phyloP scores from a whole-genome alignment of 2,329 filamentous ascomycete species.

The Sclerotinia subarctica region DNA sequence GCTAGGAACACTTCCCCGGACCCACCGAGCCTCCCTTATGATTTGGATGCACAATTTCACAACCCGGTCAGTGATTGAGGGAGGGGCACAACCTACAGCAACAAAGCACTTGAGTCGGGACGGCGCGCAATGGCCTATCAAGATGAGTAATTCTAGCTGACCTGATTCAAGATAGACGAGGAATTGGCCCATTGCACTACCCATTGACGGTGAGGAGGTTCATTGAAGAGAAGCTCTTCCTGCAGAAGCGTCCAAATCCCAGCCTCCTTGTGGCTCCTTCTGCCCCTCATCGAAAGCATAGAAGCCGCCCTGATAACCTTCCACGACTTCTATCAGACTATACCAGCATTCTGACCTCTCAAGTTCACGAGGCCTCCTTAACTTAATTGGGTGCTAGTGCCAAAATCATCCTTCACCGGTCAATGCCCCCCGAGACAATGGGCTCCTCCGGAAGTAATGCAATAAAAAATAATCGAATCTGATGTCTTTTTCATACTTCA shows the following conservation, averaged over 20 bases:
- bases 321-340: constrained; percentile 16
- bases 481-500: constrained; percentile 4
- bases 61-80: constrained; percentile 13
- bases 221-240: constrained; percentile 7
- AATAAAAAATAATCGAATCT: not conserved
- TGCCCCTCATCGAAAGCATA: constrained; percentile 15
- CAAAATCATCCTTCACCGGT: constrained; percentile 18
- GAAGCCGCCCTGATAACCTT: constrained; percentile 17
- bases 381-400: constrained; percentile 9
- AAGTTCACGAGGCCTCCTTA: not conserved
- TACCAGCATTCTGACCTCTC: constrained; percentile 7
- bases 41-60: constrained; percentile 17
- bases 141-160: not conserved
- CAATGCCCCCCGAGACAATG: constrained; percentile 18
- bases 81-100: constrained; percentile 6
- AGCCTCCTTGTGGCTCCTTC: not conserved
- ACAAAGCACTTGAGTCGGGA: not conserved
- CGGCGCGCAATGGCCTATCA: constrained; percentile 7
- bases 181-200: not conserved
- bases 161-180: not conserved
- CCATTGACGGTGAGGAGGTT: constrained; percentile 12
- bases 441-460: constrained; percentile 1
- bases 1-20: constrained; percentile 21
- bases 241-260: constrained; percentile 14
- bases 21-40: constrained; percentile 7